Conservation (phyloP, 2,329 filamentous ascomycete species). For the Madurella mycetomatis region DNA sequence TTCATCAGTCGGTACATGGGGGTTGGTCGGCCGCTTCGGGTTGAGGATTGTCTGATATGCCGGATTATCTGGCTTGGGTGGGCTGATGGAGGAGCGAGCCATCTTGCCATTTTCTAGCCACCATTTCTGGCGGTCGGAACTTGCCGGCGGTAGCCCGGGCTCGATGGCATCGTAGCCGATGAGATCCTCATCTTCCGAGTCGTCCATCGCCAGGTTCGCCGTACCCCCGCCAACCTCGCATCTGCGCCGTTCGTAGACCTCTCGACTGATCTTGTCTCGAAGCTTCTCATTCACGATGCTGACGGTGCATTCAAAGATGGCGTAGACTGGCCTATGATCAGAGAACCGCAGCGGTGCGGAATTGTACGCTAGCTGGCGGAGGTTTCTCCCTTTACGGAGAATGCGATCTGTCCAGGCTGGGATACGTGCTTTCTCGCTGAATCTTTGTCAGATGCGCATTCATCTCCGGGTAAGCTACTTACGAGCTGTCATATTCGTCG, state of each 20-base stretch:
- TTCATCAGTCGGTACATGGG: slow-evolving; percentile 69
- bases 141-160: slow-evolving; percentile 66
- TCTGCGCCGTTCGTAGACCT: slow-evolving; percentile 68
- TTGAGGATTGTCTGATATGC: slow-evolving; percentile 61
- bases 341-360: slow-evolving; percentile 82
- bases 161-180: slow-evolving; percentile 79
- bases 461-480: slow-evolving; percentile 33
- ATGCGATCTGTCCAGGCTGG: slow-evolving; percentile 97
- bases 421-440: slow-evolving; percentile 82
- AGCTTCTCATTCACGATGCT: slow-evolving; percentile 71
- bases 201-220: slow-evolving; percentile 51
- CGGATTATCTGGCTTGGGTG: slow-evolving; percentile 51
- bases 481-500: slow-evolving; percentile 89
- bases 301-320: slow-evolving; percentile 78
- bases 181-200: slow-evolving; percentile 72
- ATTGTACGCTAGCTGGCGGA: slow-evolving; percentile 79
- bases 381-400: slow-evolving; percentile 75
- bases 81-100: slow-evolving; percentile 66
- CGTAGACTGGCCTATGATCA: slow-evolving; percentile 93
- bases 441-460: slow-evolving; percentile 29
- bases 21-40: slow-evolving; percentile 70
- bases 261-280: slow-evolving; percentile 67
- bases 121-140: slow-evolving; percentile 66
- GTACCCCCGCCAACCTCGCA: slow-evolving; percentile 61
- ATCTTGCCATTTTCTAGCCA: slow-evolving; percentile 68